phyloP scores from a whole-genome alignment of 2,329 filamentous ascomycete species.

The Aspergillus sojae region DNA sequence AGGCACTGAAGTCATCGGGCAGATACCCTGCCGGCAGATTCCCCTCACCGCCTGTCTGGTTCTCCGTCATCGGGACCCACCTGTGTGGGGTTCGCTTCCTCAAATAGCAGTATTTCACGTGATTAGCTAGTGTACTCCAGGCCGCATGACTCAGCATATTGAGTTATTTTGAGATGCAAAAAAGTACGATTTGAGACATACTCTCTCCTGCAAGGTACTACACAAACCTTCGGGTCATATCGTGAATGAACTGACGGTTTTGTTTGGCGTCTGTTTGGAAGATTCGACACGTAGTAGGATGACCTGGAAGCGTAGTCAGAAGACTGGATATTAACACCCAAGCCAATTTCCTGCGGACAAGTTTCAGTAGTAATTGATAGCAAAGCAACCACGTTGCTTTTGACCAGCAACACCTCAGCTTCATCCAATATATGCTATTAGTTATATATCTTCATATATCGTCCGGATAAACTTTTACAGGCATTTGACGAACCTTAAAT shows the following conservation, averaged over 20 bases:
- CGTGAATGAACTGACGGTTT: background rate
- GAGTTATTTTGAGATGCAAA: background rate
- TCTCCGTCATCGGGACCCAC: background rate
- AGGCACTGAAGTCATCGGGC: conserved; percentile 7
- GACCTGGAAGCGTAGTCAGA: background rate
- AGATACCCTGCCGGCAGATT: conserved; percentile 5
- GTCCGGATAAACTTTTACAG: background rate
- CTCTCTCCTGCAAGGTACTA: background rate
- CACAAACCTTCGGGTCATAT: background rate
- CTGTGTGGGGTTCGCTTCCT: background rate
- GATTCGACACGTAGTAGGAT: background rate
- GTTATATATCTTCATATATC: background rate
- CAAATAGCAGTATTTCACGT: background rate
- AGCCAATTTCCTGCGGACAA: background rate
- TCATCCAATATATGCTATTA: background rate
- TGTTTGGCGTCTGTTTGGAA: background rate
- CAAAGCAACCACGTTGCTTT: background rate
- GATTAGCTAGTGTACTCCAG: background rate
- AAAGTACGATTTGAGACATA: background rate
- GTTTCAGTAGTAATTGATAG: background rate
- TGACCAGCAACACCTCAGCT: background rate
- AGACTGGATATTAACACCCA: background rate
- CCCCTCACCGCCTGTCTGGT: background rate
- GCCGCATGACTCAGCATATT: background rate
- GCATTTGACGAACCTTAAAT: background rate